A percentile compares a stretch with the other conserved stretches of the same genome.
phyloP scores from a whole-genome alignment of 2,329 filamentous ascomycete species.

The Ophiostoma sp. region DNA sequence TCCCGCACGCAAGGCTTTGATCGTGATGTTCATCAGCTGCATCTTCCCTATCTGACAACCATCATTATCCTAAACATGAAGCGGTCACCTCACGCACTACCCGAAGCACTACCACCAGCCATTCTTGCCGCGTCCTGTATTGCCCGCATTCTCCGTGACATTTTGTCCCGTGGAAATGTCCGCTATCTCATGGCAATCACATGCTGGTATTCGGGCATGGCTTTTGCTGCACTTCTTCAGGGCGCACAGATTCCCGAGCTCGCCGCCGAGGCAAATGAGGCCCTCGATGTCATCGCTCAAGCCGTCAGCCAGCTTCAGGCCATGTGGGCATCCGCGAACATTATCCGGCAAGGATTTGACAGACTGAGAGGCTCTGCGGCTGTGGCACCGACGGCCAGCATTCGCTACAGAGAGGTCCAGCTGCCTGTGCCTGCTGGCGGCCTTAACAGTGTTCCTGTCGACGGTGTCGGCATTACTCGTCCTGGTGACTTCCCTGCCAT shows the following conservation, averaged over 20 bases:
- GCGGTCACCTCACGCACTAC: constrained; percentile 16
- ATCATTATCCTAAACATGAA: constrained; percentile 20
- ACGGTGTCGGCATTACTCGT: background rate
- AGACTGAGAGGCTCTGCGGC: background rate
- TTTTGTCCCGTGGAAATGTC: constrained; percentile 12
- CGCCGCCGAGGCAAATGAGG: constrained; percentile 13
- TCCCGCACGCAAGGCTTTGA: background rate
- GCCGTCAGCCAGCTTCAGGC: constrained; percentile 3
- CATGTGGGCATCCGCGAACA: constrained; percentile 20
- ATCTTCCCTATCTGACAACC: constrained; percentile 16
- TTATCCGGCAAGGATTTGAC: constrained; percentile 18
- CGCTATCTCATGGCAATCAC: constrained; percentile 20
- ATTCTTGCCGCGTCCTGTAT: constrained; percentile 19
- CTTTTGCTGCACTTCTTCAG: constrained; percentile 6
- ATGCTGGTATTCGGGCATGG: constrained; percentile 20
- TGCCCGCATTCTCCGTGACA: constrained; percentile 16
- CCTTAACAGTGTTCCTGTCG: background rate
- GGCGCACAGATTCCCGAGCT: constrained; percentile 7
- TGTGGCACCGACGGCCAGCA: background rate
- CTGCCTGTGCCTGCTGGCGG: background rate
- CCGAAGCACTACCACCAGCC: background rate
- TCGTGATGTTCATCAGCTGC: constrained; percentile 21
- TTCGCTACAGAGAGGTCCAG: background rate
- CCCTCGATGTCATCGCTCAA: constrained; percentile 7
- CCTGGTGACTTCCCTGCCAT: background rate